Evolutionary conservation across 306 rosid genomes (phyloP).

Genomic region (Glycine latifolia): DNA sequence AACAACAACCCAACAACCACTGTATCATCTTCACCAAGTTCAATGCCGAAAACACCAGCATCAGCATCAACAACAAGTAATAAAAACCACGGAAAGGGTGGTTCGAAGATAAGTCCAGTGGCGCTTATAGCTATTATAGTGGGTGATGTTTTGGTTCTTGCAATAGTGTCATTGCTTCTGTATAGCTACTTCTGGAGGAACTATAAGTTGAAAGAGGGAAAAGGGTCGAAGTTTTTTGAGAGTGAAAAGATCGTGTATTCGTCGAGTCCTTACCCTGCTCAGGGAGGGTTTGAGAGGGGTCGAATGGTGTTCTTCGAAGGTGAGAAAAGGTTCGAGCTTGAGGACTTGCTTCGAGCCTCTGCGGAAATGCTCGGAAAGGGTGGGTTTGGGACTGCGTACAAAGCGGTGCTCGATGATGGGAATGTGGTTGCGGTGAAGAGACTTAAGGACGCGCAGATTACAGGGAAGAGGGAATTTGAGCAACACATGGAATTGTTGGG

Average conservation of each 20-base stretch:
- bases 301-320: slow-evolving; percentile 95
- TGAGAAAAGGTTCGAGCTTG: slow-evolving; percentile 81
- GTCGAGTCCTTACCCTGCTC: slow-evolving; percentile 83
- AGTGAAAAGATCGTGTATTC: slow-evolving; percentile 90
- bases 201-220: slow-evolving; percentile 61
- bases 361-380: slow-evolving; percentile 99
- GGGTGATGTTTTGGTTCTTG: slow-evolving; percentile 73
- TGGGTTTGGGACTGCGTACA: slow-evolving; percentile 97
- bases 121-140: slow-evolving; percentile 74
- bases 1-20: slow-evolving; percentile 44
- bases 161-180: slow-evolving; percentile 61
- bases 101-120: slow-evolving; percentile 58
- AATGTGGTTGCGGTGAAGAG: slow-evolving; percentile 93
- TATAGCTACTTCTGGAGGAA: slow-evolving; percentile 83
- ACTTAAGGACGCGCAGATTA: slow-evolving; percentile 82
- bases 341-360: slow-evolving; percentile 90
- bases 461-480: slow-evolving; percentile 87
- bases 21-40: slow-evolving; percentile 75
- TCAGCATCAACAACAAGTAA: slow-evolving; percentile 17
- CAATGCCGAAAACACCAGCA: slow-evolving; percentile 56
- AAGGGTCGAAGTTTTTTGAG: slow-evolving; percentile 65
- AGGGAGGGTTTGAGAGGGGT: slow-evolving; percentile 75
- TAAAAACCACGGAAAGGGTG: slow-evolving; percentile 33
- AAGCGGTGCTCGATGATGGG: slow-evolving; percentile 92
- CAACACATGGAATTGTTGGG: slow-evolving; percentile 94